Evolutionary conservation across 148 eudicot genomes (phyloP).

Genomic region (Suaeda aralocaspica): DNA sequence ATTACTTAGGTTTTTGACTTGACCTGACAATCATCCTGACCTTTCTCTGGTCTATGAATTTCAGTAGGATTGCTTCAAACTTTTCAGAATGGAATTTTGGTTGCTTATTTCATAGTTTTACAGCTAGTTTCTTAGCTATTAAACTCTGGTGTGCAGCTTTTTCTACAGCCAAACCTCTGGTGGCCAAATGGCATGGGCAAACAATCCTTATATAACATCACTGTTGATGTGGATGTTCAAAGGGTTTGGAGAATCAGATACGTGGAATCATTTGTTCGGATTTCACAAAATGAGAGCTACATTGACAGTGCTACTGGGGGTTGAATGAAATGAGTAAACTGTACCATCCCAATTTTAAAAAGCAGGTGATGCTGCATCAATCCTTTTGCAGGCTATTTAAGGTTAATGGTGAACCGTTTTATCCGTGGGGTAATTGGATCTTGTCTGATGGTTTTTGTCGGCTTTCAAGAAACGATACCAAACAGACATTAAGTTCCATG

Average conservation of each 20-base stretch:
- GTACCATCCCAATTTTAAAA: slow-evolving; percentile 4
- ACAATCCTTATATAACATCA: slow-evolving; percentile 77
- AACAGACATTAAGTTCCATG: slow-evolving; percentile 95
- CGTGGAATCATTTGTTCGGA: slow-evolving; percentile 75
- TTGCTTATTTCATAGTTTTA: slow-evolving; percentile 4
- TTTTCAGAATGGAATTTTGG: neutral
- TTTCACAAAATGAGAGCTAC: slow-evolving; percentile 82
- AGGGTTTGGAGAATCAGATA: slow-evolving; percentile 82
- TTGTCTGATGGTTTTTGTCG: slow-evolving; percentile 92
- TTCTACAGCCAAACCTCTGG: slow-evolving; percentile 91
- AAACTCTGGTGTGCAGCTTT: slow-evolving; percentile 48
- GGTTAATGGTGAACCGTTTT: slow-evolving; percentile 87
- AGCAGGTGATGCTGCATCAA: neutral
- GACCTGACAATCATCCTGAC: neutral
- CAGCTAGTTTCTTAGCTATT: slow-evolving; percentile 6
- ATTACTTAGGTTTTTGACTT: neutral
- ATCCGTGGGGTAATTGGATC: slow-evolving; percentile 99
- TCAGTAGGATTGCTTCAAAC: neutral
- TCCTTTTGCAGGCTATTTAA: slow-evolving; percentile 65
- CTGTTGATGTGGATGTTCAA: slow-evolving; percentile 63
- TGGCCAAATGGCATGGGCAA: slow-evolving; percentile 99
- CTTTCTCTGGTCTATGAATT: slow-evolving; percentile 3
- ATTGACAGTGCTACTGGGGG: slow-evolving; percentile 88
- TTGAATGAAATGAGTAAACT: slow-evolving; percentile 39
- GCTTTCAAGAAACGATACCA: slow-evolving; percentile 73